Percentiles rank a stretch among this genome's conserved stretches.
phyloP scores from a whole-genome alignment of 2,329 filamentous ascomycete species.

The Pseudopyricularia cyperi region DNA sequence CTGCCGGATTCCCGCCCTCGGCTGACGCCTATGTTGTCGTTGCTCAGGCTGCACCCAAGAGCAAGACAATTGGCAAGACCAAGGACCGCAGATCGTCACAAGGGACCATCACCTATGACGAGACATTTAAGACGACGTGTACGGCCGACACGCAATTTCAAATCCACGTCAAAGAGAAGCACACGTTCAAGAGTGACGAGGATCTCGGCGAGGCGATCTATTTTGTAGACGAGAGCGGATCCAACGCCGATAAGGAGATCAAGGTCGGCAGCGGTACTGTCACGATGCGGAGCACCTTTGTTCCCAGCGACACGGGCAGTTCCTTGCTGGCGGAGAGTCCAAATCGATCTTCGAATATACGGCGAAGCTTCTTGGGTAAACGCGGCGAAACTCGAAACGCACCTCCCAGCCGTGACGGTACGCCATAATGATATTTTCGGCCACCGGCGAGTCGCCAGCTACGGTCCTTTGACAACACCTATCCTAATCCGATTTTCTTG shows the following conservation, averaged over 20 bases:
- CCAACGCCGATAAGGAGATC: conserved; percentile 58
- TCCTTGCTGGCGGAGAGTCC: conserved; percentile 26
- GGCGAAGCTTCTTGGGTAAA: conserved; percentile 44
- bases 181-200: conserved; percentile 72
- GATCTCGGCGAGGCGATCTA: conserved; percentile 77
- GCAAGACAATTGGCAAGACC: conserved; percentile 79
- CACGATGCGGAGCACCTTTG: conserved; percentile 61
- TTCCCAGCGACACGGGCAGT: conserved; percentile 29
- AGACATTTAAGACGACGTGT: conserved; percentile 67
- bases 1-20: conserved; percentile 61
- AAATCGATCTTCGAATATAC: conserved; percentile 13
- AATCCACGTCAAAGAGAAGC: conserved; percentile 72
- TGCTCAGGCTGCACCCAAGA: conserved; percentile 52
- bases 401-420: conserved; percentile 29
- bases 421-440: conserved; percentile 13
- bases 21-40: conserved; percentile 70
- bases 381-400: conserved; percentile 22
- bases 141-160: conserved; percentile 78
- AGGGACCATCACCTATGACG: conserved; percentile 58
- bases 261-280: conserved; percentile 62
- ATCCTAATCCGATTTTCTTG: not conserved
- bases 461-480: not conserved
- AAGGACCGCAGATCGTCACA: conserved; percentile 68
- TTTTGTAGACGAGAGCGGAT: conserved; percentile 72
- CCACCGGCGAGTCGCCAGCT: not conserved